Base-by-base conservation (phyloP, 345 rosid species). In the Salix purpurea region DNA sequence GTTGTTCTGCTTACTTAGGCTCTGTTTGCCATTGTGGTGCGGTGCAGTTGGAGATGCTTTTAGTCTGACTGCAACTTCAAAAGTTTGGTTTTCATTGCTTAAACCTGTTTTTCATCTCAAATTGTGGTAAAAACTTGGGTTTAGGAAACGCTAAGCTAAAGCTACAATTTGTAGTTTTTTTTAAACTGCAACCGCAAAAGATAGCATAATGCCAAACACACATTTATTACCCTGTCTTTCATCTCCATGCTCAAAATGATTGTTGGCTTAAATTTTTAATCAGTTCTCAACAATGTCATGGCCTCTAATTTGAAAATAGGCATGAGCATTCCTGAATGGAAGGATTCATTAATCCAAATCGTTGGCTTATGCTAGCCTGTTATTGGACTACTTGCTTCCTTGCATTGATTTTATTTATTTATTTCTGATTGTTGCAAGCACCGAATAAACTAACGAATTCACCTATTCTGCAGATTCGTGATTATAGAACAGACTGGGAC, bases 401-500 rank as follows among this genome's bases (percentile, higher is more conserved):
- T 19, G 72, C 69, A 30, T 66, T 72, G 66, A 28, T 77, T 19
- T 4, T 67, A n/a, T 65, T 19, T 32, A 30, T 64, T 75, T 76
- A 69, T 16, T 56, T 56, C 71, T 46, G 65, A 39, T 74, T 61
- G 56, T 15, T 79, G 42, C 39, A 39, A 77, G 69, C 70, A 64
- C 76, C 19, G 19, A 36, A 65, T 73, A 19, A 78, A 80, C 42
- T 69, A 56, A 60, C 24, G 52, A n/a, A 42, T 66, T 72, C 28
- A 39, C 67, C 40, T 71, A 7, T 81, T 72, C 77, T 52, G 84
- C 92, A 95, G 99, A 83, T 95, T 85, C 94, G 97, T 83, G 97
- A 95, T 82, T 89, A 90, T 80, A 87, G 99, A 80, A 67, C 91
- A 36, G 99, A 95, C 81, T 95, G 99, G 99, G 81, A 93, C 73